A percentile compares a stretch with the other conserved stretches of the same genome.
Evolutionary conservation across 225 moss, liverwort and hornwort species (phyloP).

Genomic region (Marchantia polymorpha): DNA sequence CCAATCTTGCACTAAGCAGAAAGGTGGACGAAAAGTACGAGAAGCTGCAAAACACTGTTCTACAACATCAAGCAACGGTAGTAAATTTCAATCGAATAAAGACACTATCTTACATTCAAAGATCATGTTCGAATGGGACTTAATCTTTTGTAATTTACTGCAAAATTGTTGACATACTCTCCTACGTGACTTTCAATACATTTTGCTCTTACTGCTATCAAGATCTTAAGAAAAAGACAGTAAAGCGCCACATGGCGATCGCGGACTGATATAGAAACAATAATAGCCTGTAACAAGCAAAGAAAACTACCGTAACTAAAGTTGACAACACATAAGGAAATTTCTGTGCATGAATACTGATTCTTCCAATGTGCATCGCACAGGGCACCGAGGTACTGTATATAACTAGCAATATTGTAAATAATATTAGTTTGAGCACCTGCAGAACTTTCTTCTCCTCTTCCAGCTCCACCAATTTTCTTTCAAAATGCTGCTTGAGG

Average conservation of each 20-base stretch:
- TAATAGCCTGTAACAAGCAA: neutral
- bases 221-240: neutral
- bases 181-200: neutral
- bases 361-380: neutral
- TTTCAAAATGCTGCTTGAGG: conserved; percentile 91
- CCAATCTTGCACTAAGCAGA: neutral
- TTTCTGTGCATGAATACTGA: neutral
- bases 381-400: neutral
- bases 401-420: neutral
- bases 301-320: neutral
- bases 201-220: neutral
- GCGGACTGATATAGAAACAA: neutral
- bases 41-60: neutral
- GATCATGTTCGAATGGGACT: neutral
- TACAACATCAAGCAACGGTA: neutral
- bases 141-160: neutral
- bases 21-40: neutral
- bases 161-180: neutral
- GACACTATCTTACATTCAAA: neutral
- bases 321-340: neutral
- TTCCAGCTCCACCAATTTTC: conserved; percentile 85
- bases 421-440: conserved; percentile 40
- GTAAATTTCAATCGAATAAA: neutral
- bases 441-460: conserved; percentile 91
- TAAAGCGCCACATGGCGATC: conserved; percentile 1